Percentiles rank a stretch among this genome's conserved stretches.
phyloP scores from a whole-genome alignment of 1,284 basidiomycete species.

The Boletus calvinii region DNA sequence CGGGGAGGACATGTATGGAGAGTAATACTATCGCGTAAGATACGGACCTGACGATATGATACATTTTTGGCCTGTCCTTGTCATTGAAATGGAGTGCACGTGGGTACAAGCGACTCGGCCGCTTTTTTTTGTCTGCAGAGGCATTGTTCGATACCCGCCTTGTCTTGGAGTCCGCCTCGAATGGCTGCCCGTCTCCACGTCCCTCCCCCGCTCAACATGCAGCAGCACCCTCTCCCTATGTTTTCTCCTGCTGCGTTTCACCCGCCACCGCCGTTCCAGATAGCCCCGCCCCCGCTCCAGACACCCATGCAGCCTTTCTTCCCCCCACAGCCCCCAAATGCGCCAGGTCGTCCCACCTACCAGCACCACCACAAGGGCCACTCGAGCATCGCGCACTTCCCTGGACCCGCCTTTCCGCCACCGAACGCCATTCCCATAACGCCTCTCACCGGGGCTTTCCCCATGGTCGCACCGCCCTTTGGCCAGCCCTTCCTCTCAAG shows the following conservation, averaged over 20 bases:
- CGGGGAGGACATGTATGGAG: conserved; percentile 28
- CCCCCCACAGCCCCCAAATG: conserved; percentile 44
- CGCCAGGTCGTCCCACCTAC: conserved; percentile 52
- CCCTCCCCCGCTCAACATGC: conserved; percentile 44
- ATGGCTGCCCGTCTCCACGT: conserved; percentile 44
- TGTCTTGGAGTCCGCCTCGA: not conserved
- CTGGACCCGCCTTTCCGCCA: conserved; percentile 50
- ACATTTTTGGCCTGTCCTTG: not conserved
- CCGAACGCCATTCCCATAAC: conserved; percentile 58
- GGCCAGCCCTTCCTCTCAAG: conserved; percentile 53
- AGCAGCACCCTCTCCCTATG: conserved; percentile 44
- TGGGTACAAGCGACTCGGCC: conserved; percentile 3
- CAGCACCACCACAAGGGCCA: conserved; percentile 46
- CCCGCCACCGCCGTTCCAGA: conserved; percentile 48
- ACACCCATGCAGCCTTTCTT: conserved; percentile 73
- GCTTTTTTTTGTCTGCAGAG: conserved; percentile 1
- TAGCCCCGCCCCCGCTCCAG: conserved; percentile 48
- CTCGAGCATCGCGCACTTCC: conserved; percentile 56
- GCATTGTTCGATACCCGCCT: no score
- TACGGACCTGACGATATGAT: not conserved
- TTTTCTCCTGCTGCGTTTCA: conserved; percentile 67
- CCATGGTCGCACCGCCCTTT: conserved; percentile 48
- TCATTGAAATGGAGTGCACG: not conserved
- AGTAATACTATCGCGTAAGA: conserved; percentile 14
- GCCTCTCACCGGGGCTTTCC: conserved; percentile 63